Evolutionary conservation across 2,329 filamentous ascomycete species (phyloP).

Genomic region (Trichoderma lentiforme): DNA sequence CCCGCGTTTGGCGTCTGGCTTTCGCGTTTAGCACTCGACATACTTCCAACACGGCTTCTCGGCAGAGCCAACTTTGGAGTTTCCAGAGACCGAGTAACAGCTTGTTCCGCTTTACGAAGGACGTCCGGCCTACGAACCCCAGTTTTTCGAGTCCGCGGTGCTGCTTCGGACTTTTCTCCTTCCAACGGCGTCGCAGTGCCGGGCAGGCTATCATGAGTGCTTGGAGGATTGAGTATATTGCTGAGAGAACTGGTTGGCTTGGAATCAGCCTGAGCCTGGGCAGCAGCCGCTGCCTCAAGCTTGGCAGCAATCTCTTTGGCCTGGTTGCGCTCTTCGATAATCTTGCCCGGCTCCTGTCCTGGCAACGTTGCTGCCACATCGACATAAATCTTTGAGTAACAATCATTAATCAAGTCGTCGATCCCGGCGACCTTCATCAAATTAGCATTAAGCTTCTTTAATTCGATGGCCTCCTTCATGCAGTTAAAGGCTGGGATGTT

Average conservation of each 20-base stretch:
- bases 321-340: slow-evolving; percentile 45
- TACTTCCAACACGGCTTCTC: slow-evolving; percentile 51
- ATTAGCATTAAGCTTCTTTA: slow-evolving; percentile 74
- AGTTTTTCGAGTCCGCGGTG: slow-evolving; percentile 38
- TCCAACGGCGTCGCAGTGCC: slow-evolving; percentile 37
- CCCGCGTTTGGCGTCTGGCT: slow-evolving; percentile 38
- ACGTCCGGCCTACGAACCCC: slow-evolving; percentile 56
- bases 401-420: slow-evolving; percentile 90
- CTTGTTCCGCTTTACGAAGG: slow-evolving; percentile 59
- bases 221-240: slow-evolving; percentile 43
- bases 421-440: slow-evolving; percentile 83
- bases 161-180: slow-evolving; percentile 41
- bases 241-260: slow-evolving; percentile 38
- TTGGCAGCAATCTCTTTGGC: slow-evolving; percentile 41
- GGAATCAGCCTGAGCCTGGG: slow-evolving; percentile 19
- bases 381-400: slow-evolving; percentile 74
- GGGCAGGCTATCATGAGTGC: slow-evolving; percentile 36
- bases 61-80: slow-evolving; percentile 41
- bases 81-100: slow-evolving; percentile 50
- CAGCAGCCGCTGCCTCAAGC: slow-evolving; percentile 28
- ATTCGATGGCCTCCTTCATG: slow-evolving; percentile 56
- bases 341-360: slow-evolving; percentile 44
- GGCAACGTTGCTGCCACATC: slow-evolving; percentile 61
- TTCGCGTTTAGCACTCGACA: slow-evolving; percentile 48
- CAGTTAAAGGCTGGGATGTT: slow-evolving; percentile 47